phyloP scores from a whole-genome alignment of 1,284 basidiomycete species.

The Vanrija pseudolonga region DNA sequence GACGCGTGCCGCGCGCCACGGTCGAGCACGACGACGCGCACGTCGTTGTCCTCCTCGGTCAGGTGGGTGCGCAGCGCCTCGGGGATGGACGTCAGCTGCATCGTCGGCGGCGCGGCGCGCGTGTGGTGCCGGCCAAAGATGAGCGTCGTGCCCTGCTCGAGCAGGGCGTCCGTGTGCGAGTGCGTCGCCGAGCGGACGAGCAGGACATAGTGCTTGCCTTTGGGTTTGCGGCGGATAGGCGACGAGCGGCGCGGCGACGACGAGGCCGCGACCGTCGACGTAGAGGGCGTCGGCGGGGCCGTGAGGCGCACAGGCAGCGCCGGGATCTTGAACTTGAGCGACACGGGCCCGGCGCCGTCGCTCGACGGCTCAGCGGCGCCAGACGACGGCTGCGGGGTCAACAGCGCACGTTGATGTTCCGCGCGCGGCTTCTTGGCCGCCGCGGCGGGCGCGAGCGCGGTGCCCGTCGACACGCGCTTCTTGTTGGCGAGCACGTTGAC shows the following conservation, averaged over 20 bases:
- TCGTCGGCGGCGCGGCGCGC: not conserved
- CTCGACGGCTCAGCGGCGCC: conserved; percentile 19
- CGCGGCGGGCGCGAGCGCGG: too few species aligned
- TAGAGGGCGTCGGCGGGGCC: conserved; percentile 34
- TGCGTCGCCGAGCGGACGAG: not conserved
- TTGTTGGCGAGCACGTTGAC: too few species aligned
- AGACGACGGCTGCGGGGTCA: too few species aligned
- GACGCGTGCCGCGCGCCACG: conserved; percentile 42
- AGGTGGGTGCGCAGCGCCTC: not conserved
- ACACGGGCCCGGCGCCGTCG: conserved; percentile 11
- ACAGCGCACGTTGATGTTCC: too few species aligned
- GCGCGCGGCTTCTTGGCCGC: too few species aligned
- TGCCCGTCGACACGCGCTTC: too few species aligned
- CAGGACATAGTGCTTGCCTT: too few species aligned
- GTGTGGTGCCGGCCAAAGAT: conserved; percentile 40
- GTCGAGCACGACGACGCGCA: conserved; percentile 33
- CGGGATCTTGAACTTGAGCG: conserved; percentile 21
- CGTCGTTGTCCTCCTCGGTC: conserved; percentile 9
- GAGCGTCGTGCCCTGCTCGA: conserved; percentile 23
- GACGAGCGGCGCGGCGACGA: conserved; percentile 34
- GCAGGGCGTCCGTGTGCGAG: conserved; percentile 2
- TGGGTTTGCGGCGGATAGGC: not conserved
- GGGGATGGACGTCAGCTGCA: not conserved
- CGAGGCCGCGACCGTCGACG: conserved; percentile 41
- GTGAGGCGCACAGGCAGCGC: conserved; percentile 10